Conservation (phyloP, 2,329 filamentous ascomycete genomes). For the Ustulina deusta region DNA sequence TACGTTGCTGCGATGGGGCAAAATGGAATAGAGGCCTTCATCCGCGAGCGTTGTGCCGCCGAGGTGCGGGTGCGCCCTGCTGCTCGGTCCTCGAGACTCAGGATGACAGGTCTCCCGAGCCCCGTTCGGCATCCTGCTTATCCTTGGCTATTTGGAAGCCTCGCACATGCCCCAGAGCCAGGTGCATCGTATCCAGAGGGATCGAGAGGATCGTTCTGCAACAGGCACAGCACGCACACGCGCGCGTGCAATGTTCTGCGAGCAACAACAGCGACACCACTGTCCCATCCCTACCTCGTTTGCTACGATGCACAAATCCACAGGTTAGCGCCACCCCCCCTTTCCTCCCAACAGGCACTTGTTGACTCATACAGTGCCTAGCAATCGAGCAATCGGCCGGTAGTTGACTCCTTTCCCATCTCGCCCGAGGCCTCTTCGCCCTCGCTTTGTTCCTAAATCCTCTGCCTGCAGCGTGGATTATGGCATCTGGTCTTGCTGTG, state of each 20-base stretch:
- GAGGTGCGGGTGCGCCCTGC: constrained; percentile 7
- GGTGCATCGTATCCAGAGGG: constrained; percentile 28
- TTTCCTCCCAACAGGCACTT: constrained; percentile 9
- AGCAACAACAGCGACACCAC: constrained; percentile 19
- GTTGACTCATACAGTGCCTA: constrained; percentile 39
- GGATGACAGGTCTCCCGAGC: constrained; percentile 19
- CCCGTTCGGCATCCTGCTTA: constrained; percentile 28
- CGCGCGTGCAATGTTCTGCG: constrained; percentile 10
- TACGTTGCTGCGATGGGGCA: constrained; percentile 17
- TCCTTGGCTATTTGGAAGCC: constrained; percentile 30
- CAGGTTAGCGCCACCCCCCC: constrained; percentile 33
- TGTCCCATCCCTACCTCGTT: constrained; percentile 1
- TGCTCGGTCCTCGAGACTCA: constrained; percentile 29
- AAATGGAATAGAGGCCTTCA: constrained; percentile 20
- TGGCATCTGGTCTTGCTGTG: constrained; percentile 35
- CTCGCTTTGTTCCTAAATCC: constrained; percentile 21
- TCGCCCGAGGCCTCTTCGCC: constrained; percentile 20
- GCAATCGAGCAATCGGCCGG: constrained; percentile 25
- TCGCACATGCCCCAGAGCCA: constrained; percentile 7
- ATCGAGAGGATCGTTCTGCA: constrained; percentile 14
- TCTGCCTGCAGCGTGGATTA: constrained; percentile 25
- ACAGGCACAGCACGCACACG: constrained; percentile 19
- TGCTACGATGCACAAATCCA: neutral
- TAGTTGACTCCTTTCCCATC: constrained; percentile 28
- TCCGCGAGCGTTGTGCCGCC: neutral